Evolutionary conservation across 352 stramenopile species (phyloP).

Genomic region (Globisporangium mamillatum): DNA sequence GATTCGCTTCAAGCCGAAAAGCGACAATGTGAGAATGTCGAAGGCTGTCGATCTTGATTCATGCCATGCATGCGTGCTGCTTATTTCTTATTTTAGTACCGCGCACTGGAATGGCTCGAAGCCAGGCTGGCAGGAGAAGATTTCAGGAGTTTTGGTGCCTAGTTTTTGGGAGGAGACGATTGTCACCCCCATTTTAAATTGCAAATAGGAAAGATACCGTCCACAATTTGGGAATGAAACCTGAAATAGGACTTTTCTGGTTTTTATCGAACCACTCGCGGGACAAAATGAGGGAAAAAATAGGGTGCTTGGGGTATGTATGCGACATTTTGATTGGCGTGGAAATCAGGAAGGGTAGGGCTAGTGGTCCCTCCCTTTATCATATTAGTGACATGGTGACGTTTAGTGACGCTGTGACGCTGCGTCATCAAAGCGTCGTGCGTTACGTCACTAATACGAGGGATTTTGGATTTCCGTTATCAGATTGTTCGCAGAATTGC

Average conservation of each 20-base stretch:
- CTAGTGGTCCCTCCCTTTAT: background rate
- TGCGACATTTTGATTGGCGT: background rate
- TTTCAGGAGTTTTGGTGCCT: background rate
- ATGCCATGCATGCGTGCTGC: background rate
- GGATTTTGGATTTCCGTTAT: background rate
- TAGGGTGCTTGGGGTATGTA: background rate
- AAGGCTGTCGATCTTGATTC: background rate
- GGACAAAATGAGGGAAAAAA: background rate
- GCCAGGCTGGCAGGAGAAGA: background rate
- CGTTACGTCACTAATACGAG: background rate
- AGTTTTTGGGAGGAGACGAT: background rate
- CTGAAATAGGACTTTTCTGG: background rate
- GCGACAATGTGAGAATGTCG: conserved; percentile 3
- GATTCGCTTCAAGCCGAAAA: conserved; percentile 6
- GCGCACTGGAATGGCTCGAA: background rate
- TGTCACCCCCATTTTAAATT: background rate
- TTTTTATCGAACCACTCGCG: conserved; percentile 1
- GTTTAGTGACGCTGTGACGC: too few species aligned
- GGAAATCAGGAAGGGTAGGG: background rate
- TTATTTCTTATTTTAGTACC: background rate
- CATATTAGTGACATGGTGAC: too few species aligned
- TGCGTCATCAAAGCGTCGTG: background rate
- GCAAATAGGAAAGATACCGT: background rate
- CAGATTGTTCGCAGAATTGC: background rate
- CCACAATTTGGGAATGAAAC: background rate